These are phyloP conservation scores for Rhododendron mucronatum DNA, from an alignment of 148 eudicot species.

Conservation along the genomic window DNA sequence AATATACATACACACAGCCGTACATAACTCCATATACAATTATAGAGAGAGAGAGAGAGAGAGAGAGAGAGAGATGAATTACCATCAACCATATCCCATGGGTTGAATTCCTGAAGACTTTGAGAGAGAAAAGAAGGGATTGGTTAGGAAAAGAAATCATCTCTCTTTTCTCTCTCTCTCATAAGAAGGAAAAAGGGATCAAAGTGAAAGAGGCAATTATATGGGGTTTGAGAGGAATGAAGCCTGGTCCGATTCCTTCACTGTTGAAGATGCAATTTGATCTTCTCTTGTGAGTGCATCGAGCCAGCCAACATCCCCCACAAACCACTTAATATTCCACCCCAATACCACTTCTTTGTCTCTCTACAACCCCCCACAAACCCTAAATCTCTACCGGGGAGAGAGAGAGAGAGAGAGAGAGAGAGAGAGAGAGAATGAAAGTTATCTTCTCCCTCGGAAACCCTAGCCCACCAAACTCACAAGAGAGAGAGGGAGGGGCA, in stretches of 20 bases:
- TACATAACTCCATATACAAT: not conserved
- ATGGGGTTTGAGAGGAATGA: conserved; percentile 52
- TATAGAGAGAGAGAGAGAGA: not conserved
- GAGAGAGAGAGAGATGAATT: not conserved
- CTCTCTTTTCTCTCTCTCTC: not conserved
- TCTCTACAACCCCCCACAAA: not conserved
- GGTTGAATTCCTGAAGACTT: not conserved
- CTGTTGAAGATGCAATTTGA: not conserved
- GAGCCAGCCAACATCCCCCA: conserved; percentile 6
- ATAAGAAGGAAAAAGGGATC: not conserved
- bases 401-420: too few species aligned
- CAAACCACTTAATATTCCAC: not conserved
- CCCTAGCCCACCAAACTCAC: not conserved
- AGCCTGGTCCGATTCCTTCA: conserved; percentile 60
- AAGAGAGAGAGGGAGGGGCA: not conserved
- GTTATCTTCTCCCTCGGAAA: not conserved
- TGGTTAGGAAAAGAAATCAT: not conserved
- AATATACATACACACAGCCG: not conserved
- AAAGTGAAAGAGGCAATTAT: not conserved
- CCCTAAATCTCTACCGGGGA: not conserved
- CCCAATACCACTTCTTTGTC: not conserved
- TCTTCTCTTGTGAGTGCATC: not conserved
- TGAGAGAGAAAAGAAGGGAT: not conserved
- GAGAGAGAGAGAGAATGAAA: not conserved
- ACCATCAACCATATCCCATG: not conserved